Evolutionary conservation across 148 eudicot species (phyloP).

Genomic region (Bassia scoparia): DNA sequence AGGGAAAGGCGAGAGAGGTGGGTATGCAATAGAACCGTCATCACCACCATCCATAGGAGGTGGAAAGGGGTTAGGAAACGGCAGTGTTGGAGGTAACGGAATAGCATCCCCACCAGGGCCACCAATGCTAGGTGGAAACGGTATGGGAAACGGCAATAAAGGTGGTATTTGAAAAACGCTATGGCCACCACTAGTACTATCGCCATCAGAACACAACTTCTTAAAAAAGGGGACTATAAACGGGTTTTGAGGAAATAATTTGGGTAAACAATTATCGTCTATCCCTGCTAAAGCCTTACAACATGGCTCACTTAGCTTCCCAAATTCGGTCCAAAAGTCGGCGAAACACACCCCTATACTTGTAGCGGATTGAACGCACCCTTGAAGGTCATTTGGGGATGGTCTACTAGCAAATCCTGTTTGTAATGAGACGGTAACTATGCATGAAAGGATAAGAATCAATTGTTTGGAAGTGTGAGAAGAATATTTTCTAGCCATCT

Average conservation of each 20-base stretch:
- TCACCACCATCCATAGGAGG: background rate
- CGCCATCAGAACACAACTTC: background rate
- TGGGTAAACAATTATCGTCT: constrained; percentile 4
- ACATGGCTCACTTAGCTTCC: constrained; percentile 9
- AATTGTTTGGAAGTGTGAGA: background rate
- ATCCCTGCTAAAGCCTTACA: background rate
- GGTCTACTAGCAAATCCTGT: background rate
- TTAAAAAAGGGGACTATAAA: background rate
- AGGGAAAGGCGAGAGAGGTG: background rate
- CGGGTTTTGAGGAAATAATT: background rate
- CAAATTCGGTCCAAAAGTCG: background rate
- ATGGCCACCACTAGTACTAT: background rate
- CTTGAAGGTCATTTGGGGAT: background rate
- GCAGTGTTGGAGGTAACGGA: background rate
- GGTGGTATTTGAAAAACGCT: background rate
- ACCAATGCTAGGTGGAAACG: background rate
- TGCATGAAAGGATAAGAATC: constrained; percentile 1
- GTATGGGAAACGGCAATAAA: background rate
- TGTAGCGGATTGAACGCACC: background rate
- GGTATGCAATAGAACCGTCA: background rate
- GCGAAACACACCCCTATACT: background rate
- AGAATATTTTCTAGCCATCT: constrained; percentile 4
- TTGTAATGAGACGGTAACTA: background rate
- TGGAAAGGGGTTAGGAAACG: background rate
- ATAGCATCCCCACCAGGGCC: background rate